Evolutionary conservation across 192 early-diverging fungal genomes (phyloP), one percentile per base, ranked within the genome.

Genomic region (Gaertneriomyces sp.): DNA sequence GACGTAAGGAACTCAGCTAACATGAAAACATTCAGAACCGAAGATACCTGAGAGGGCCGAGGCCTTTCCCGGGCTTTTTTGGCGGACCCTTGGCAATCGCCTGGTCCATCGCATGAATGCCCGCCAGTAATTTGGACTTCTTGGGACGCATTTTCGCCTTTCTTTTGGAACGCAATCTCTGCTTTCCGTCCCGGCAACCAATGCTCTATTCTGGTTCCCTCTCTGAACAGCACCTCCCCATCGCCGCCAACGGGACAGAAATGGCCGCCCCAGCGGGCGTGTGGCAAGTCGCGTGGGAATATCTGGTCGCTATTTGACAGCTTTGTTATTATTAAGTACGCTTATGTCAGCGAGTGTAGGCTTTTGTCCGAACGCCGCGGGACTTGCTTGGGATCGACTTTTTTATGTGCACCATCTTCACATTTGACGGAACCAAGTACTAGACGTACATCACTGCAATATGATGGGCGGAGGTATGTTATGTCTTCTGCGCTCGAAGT

Each of bases 401-500:
- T 49, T 2, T 47, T 47, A 25, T 52, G 4, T 52, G 51, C 17
- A 6, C 25, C 25, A 33, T 1, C 25, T 33, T 33, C 25, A 33
- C 25, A 33, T 0, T 33, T 33, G 25, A 33, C 25, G 25, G 25
- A 33, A 33, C 25, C 25, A 33, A 0, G 25, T 33, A 25, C 19
- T 7, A 17, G 19, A 14, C 19, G 42, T 17, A 38, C 16, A 58
- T 33, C n/a, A 58, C 17, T 11, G 7, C 16, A 61, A 6, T 17
- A 61, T 61, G 59, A 61, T 61, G 59, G 59, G 59, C 3, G 44
- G 44, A 61, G 47, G 59, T 61, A 61, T 14, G 59, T 20, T 45
- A 1, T 49, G 7, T 7, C 59, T 9, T 9, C 43, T 7, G 16
- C 17, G 20, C 17, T 7, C 39, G 8, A 43, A 17, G 39, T 61